Conservation (phyloP, 2,329 filamentous ascomycete genomes). For the Cladorrhinum sp. region DNA sequence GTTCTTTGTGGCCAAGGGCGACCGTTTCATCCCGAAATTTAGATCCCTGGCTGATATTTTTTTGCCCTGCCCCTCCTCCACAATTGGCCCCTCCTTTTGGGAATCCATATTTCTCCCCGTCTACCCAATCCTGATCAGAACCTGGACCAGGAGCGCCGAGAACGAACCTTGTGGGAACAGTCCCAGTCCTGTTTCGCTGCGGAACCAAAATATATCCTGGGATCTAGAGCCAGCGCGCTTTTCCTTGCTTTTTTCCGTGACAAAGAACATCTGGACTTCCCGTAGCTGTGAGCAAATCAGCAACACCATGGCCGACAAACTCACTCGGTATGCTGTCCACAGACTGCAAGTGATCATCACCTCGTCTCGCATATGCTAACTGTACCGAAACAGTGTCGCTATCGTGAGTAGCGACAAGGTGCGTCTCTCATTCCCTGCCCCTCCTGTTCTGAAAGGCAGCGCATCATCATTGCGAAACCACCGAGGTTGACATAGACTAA, state of each 20-base stretch:
- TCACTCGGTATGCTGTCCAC: slow-evolving; percentile 71
- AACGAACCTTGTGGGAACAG: background rate
- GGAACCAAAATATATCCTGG: background rate
- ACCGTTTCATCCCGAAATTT: background rate
- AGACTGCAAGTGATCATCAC: background rate
- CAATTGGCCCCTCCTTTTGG: slow-evolving; percentile 23
- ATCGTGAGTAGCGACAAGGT: slow-evolving; percentile 99
- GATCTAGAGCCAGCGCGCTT: background rate
- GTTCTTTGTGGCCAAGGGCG: slow-evolving; percentile 12
- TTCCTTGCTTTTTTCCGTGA: slow-evolving; percentile 5
- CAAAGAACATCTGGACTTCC: slow-evolving; percentile 1
- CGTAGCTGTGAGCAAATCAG: slow-evolving; percentile 12
- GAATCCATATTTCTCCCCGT: slow-evolving; percentile 14
- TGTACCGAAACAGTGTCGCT: slow-evolving; percentile 68
- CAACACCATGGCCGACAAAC: slow-evolving; percentile 79
- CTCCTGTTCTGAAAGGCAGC: no score
- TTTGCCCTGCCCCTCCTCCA: slow-evolving; percentile 30
- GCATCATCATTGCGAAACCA: background rate
- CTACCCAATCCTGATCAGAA: slow-evolving; percentile 8
- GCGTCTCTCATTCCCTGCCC: slow-evolving; percentile 35
- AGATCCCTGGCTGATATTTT: slow-evolving; percentile 6
- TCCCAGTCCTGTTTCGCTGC: background rate
- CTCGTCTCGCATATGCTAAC: slow-evolving; percentile 27
- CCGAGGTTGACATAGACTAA: slow-evolving; percentile 35
- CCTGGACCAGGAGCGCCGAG: slow-evolving; percentile 3